phyloP scores from a whole-genome alignment of 805 yeast species.

The Candida dajiaensis region DNA sequence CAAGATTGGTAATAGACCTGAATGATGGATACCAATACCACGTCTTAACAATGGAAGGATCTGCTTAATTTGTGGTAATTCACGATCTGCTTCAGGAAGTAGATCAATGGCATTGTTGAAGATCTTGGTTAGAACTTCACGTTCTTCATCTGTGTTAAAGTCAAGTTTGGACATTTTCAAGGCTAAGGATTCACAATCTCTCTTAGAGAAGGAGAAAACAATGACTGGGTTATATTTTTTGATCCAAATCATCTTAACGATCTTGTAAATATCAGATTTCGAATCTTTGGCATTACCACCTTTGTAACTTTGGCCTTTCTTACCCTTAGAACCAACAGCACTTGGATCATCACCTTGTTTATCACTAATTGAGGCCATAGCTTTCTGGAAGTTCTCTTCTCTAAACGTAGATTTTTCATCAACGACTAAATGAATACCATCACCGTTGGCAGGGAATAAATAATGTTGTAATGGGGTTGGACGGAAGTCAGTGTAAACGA shows the following conservation, averaged over 20 bases:
- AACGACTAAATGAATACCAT: slow-evolving; percentile 94
- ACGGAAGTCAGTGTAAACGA: slow-evolving; percentile 96
- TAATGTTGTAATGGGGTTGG: slow-evolving; percentile 99
- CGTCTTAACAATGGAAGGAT: slow-evolving; percentile 83
- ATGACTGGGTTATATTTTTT: slow-evolving; percentile 96
- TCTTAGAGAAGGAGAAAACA: slow-evolving; percentile 95
- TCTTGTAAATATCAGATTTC: slow-evolving; percentile 85
- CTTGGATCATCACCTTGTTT: slow-evolving; percentile 80
- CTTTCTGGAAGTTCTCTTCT: slow-evolving; percentile 97
- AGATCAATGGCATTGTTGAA: slow-evolving; percentile 85
- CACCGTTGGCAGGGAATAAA: slow-evolving; percentile 96
- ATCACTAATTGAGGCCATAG: slow-evolving; percentile 89
- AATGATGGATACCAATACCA: slow-evolving; percentile 98
- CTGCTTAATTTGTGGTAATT: slow-evolving; percentile 90
- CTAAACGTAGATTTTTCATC: slow-evolving; percentile 95
- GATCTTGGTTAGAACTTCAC: slow-evolving; percentile 83
- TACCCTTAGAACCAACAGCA: slow-evolving; percentile 52
- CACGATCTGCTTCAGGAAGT: slow-evolving; percentile 85
- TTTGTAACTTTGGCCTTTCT: slow-evolving; percentile 75
- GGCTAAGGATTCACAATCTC: slow-evolving; percentile 94
- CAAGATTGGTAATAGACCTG: slow-evolving; percentile 88
- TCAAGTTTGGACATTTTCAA: slow-evolving; percentile 93
- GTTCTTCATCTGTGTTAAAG: slow-evolving; percentile 90
- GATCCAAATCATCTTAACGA: slow-evolving; percentile 96
- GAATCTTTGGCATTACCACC: slow-evolving; percentile 66